phyloP scores from a whole-genome alignment of 225 moss, liverwort and hornwort species.

The Physcomitrium patens region DNA sequence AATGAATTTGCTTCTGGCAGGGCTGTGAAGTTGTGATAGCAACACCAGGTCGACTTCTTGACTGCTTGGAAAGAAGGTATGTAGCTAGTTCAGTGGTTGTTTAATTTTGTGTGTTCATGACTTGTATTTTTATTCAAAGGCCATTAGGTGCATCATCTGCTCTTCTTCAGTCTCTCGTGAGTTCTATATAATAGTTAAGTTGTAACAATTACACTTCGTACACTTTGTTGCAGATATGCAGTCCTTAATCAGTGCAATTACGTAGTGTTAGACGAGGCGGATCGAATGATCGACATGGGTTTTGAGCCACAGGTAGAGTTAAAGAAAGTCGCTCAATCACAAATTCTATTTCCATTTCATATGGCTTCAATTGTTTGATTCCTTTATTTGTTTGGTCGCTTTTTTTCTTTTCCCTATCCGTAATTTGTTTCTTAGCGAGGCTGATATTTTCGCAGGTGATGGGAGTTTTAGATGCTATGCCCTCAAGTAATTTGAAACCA shows the following conservation, averaged over 20 bases:
- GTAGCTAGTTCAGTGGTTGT: slow-evolving; percentile 7
- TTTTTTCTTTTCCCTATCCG: not conserved
- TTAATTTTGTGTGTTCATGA: not conserved
- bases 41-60: slow-evolving; percentile 94
- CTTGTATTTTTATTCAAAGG: not conserved
- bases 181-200: not conserved
- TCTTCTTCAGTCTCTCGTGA: not conserved
- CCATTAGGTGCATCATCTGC: not conserved
- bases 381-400: not conserved
- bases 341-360: slow-evolving; percentile 7
- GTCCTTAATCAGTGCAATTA: slow-evolving; percentile 99
- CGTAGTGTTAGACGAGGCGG: slow-evolving; percentile 96
- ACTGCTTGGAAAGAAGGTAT: slow-evolving; percentile 94
- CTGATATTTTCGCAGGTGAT: slow-evolving; percentile 67
- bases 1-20: slow-evolving; percentile 38
- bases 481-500: slow-evolving; percentile 98
- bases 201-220: slow-evolving; percentile 16
- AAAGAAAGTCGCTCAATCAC: not conserved
- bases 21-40: slow-evolving; percentile 99
- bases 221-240: slow-evolving; percentile 70
- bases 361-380: slow-evolving; percentile 9
- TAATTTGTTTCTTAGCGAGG: slow-evolving; percentile 13
- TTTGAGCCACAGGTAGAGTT: slow-evolving; percentile 89
- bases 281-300: slow-evolving; percentile 99
- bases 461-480: slow-evolving; percentile 99